A percentile compares a stretch with the other conserved stretches of the same genome.
Conservation (phyloP, 495 filamentous ascomycete genomes). For the Ascodesmis nigricans region DNA sequence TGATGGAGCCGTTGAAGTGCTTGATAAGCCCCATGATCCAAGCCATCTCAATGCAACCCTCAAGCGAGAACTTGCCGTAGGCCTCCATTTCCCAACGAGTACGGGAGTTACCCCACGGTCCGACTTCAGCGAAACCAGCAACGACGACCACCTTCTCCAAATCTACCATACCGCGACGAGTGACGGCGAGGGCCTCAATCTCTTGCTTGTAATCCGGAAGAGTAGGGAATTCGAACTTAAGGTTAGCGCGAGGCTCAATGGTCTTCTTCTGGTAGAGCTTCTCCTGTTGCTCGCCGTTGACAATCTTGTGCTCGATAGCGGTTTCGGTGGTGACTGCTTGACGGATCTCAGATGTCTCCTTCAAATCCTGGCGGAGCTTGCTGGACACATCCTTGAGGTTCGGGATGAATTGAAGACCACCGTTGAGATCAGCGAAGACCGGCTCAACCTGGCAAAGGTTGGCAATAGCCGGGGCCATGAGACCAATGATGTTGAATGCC, state of each 20-base stretch:
- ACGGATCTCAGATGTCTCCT: conserved; percentile 83
- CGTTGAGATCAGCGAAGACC: conserved; percentile 91
- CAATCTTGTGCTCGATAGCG: conserved; percentile 86
- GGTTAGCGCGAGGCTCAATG: conserved; percentile 84
- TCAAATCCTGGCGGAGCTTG: conserved; percentile 68
- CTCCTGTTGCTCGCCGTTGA: conserved; percentile 84
- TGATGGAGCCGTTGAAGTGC: conserved; percentile 95
- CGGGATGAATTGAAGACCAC: conserved; percentile 89
- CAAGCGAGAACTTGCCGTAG: conserved; percentile 83
- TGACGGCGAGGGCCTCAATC: conserved; percentile 63
- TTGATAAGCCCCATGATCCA: conserved; percentile 99
- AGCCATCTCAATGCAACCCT: conserved; percentile 97
- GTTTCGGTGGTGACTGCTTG: conserved; percentile 88
- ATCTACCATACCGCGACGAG: conserved; percentile 93
- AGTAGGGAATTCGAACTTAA: conserved; percentile 84
- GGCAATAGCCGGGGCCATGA: conserved; percentile 86
- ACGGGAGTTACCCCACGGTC: conserved; percentile 93
- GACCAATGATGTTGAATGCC: conserved; percentile 93
- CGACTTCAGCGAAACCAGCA: conserved; percentile 87
- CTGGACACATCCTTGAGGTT: conserved; percentile 92
- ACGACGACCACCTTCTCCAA: conserved; percentile 94
- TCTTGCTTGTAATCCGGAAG: conserved; percentile 82
- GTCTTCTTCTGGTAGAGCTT: conserved; percentile 82
- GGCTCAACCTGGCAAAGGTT: conserved; percentile 91
- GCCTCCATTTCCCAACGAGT: conserved; percentile 99